phyloP scores from a whole-genome alignment of 345 rosid genomes.

The Salix koriyanagi region DNA sequence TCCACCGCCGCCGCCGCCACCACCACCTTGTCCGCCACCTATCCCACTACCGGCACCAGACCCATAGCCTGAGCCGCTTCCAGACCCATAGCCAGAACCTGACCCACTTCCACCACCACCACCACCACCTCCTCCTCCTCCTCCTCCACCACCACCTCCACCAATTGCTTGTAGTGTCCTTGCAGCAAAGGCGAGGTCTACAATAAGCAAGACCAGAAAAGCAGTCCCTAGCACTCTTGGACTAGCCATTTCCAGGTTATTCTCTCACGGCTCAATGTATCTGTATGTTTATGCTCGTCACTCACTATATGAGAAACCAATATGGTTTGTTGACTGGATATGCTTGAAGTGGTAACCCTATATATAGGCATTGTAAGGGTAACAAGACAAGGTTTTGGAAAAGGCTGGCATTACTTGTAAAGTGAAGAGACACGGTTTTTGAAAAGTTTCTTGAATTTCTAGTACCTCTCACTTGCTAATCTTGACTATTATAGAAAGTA shows the following conservation, averaged over 20 bases:
- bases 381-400: too few relatives aligned
- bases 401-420: too few relatives aligned
- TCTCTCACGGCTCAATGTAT: background rate
- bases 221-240: constrained; percentile 34
- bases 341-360: constrained; percentile 2
- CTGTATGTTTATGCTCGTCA: background rate
- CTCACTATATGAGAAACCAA: background rate
- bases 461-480: background rate
- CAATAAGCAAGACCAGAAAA: constrained; percentile 38
- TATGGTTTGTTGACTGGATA: background rate
- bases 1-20: constrained; percentile 1
- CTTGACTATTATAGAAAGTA: background rate
- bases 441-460: background rate
- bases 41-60: background rate
- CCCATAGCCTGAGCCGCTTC: constrained; percentile 1
- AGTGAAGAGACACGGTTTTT: too few relatives aligned
- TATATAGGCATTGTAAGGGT: constrained; percentile 9
- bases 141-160: constrained; percentile 32
- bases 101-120: background rate
- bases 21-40: background rate
- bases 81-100: constrained; percentile 8
- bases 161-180: constrained; percentile 29
- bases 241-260: constrained; percentile 19
- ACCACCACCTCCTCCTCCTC: constrained; percentile 15
- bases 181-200: constrained; percentile 28